phyloP scores from a whole-genome alignment of 2,329 filamentous ascomycete genomes.

The Emydomyces testavorans region DNA sequence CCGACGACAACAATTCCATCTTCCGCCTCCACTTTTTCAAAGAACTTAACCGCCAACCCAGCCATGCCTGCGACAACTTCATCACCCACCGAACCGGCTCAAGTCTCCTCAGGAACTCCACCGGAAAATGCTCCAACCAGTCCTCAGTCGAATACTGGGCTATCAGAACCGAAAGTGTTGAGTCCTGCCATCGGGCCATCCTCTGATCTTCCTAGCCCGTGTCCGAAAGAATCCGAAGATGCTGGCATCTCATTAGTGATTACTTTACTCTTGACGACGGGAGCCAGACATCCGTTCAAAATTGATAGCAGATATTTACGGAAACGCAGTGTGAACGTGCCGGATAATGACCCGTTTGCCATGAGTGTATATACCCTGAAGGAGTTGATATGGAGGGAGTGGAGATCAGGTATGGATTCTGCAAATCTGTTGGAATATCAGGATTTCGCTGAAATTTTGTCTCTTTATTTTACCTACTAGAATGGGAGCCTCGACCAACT shows the following conservation, averaged over 20 bases:
- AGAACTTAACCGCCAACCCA: background rate
- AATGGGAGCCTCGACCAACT: slow-evolving; percentile 79
- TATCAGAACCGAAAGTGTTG: slow-evolving; percentile 7
- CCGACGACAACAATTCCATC: background rate
- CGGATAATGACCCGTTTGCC: slow-evolving; percentile 69
- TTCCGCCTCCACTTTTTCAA: background rate
- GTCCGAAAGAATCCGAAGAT: slow-evolving; percentile 24
- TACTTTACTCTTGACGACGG: slow-evolving; percentile 69
- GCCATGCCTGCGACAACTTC: slow-evolving; percentile 5
- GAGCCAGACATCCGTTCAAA: slow-evolving; percentile 77
- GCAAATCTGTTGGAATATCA: too few species aligned
- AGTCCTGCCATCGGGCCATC: slow-evolving; percentile 9
- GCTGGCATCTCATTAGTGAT: slow-evolving; percentile 42
- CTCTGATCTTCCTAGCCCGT: slow-evolving; percentile 23
- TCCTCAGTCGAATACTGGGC: background rate
- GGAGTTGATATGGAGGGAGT: slow-evolving; percentile 84
- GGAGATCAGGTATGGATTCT: slow-evolving; percentile 58
- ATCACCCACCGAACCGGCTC: background rate
- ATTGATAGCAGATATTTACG: slow-evolving; percentile 77
- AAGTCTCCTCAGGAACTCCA: background rate
- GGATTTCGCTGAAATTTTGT: background rate
- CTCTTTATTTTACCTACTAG: slow-evolving; percentile 25
- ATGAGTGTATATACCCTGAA: slow-evolving; percentile 92
- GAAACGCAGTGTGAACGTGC: slow-evolving; percentile 66
- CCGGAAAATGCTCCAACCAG: background rate